A percentile compares a stretch with the other conserved stretches of the same genome.
phyloP scores from a whole-genome alignment of 1,139 yeast genomes.

The Torulaspora globosa region DNA sequence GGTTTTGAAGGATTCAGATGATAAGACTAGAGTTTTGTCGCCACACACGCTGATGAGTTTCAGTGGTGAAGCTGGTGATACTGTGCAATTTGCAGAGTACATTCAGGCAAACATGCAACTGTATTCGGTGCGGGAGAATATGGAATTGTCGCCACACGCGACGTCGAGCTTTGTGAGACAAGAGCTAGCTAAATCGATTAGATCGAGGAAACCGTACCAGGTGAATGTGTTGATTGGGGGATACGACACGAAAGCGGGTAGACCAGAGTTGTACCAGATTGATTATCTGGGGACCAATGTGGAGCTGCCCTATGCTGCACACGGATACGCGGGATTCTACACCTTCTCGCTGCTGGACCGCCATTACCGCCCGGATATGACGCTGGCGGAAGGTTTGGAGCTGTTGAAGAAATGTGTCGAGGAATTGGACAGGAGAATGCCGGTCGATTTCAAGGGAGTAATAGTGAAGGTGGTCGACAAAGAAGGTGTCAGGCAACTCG shows the following conservation, averaged over 20 bases:
- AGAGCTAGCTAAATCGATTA: conserved; percentile 78
- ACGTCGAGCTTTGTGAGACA: conserved; percentile 86
- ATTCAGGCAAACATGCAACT: conserved; percentile 89
- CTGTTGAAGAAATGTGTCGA: conserved; percentile 68
- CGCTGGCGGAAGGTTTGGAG: conserved; percentile 71
- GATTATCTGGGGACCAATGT: conserved; percentile 93
- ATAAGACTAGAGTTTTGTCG: conserved; percentile 76
- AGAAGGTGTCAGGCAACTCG: conserved; percentile 60
- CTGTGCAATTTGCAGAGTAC: conserved; percentile 94
- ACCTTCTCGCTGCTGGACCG: conserved; percentile 86
- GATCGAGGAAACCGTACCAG: conserved; percentile 93
- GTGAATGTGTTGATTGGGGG: conserved; percentile 89
- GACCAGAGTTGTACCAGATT: conserved; percentile 79
- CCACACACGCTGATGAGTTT: conserved; percentile 79
- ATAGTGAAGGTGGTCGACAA: conserved; percentile 71
- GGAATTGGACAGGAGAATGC: conserved; percentile 85
- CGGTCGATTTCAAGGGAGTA: conserved; percentile 92
- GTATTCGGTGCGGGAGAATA: conserved; percentile 79
- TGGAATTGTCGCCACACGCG: conserved; percentile 76
- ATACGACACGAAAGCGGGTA: conserved; percentile 56
- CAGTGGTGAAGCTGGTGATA: conserved; percentile 96
- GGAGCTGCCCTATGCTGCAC: conserved; percentile 91
- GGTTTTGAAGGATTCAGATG: conserved; percentile 77
- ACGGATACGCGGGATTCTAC: conserved; percentile 95
- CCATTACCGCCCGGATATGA: conserved; percentile 78